phyloP scores from a whole-genome alignment of 1,284 basidiomycete species.

The Ganoderma sp. region DNA sequence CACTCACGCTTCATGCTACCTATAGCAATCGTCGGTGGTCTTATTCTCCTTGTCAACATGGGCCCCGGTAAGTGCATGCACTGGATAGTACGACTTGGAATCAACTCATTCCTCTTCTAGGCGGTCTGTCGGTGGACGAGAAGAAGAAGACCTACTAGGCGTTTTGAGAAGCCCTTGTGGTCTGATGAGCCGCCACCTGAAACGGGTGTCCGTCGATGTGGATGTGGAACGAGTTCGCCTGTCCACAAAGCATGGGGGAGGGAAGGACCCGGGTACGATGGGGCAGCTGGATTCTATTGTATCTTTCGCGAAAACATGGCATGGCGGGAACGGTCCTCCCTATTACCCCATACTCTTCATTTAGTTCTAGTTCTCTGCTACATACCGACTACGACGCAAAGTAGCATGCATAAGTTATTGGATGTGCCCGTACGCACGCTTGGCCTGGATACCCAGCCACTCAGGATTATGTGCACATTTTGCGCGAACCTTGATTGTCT shows the following conservation, averaged over 20 bases:
- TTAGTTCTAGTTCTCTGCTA: constrained; percentile 24
- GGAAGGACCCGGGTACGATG: constrained; percentile 22
- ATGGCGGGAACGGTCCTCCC: constrained; percentile 23
- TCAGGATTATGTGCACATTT: neutral
- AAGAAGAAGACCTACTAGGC: constrained; percentile 92
- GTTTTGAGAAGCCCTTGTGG: constrained; percentile 12
- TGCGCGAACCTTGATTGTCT: neutral
- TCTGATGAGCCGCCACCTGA: constrained; percentile 7
- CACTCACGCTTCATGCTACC: constrained; percentile 15
- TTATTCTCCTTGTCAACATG: constrained; percentile 97
- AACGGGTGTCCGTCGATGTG: constrained; percentile 3
- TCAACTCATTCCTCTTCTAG: constrained; percentile 43
- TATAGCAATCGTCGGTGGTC: constrained; percentile 93
- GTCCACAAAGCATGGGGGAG: constrained; percentile 4
- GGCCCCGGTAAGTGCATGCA: constrained; percentile 73
- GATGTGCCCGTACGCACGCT: neutral
- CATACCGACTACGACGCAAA: constrained; percentile 7
- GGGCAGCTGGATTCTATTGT: constrained; percentile 32
- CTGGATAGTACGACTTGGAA: neutral
- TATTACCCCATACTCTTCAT: constrained; percentile 22
- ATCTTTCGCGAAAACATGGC: constrained; percentile 27
- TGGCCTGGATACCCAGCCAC: neutral
- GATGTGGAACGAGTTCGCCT: constrained; percentile 14
- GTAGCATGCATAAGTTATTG: neutral
- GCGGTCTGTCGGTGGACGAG: constrained; percentile 97